Evolutionary conservation across 169 alveolate genomes (phyloP).

Genomic region (Plasmodium fragile): DNA sequence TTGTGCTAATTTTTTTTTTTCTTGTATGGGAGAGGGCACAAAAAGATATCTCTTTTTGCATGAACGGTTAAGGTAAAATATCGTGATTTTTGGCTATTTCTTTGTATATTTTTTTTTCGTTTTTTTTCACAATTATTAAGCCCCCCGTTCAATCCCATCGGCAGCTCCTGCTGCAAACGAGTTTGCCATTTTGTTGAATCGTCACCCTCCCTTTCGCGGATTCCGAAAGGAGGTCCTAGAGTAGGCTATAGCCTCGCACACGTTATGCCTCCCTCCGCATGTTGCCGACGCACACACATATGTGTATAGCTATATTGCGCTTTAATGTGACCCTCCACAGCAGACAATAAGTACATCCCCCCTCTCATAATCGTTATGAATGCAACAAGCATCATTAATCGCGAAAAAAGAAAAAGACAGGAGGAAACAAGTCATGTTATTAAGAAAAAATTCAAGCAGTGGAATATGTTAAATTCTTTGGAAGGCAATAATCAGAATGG

Average conservation of each 20-base stretch:
- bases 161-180: background rate
- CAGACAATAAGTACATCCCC: slow-evolving; percentile 2
- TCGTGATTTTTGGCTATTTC: background rate
- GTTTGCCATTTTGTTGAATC: background rate
- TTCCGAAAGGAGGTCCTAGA: background rate
- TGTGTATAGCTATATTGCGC: slow-evolving; percentile 23
- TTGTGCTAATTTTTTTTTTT: background rate
- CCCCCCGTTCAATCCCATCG: background rate
- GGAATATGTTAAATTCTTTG: slow-evolving; percentile 48
- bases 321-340: slow-evolving; percentile 12
- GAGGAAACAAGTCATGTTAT: slow-evolving; percentile 70
- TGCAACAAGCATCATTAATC: slow-evolving; percentile 42
- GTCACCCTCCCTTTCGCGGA: background rate
- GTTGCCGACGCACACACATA: background rate
- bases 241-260: background rate
- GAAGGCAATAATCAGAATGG: slow-evolving; percentile 18
- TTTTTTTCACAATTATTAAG: background rate
- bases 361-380: slow-evolving; percentile 60
- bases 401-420: slow-evolving; percentile 74
- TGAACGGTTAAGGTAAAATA: slow-evolving; percentile 10
- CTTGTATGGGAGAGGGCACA: background rate
- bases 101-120: background rate
- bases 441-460: slow-evolving; percentile 51
- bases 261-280: background rate
- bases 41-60: background rate